Base-by-base conservation (phyloP, 2,329 filamentous ascomycete genomes). In the Monilinia vaccinii-corymbosi region DNA sequence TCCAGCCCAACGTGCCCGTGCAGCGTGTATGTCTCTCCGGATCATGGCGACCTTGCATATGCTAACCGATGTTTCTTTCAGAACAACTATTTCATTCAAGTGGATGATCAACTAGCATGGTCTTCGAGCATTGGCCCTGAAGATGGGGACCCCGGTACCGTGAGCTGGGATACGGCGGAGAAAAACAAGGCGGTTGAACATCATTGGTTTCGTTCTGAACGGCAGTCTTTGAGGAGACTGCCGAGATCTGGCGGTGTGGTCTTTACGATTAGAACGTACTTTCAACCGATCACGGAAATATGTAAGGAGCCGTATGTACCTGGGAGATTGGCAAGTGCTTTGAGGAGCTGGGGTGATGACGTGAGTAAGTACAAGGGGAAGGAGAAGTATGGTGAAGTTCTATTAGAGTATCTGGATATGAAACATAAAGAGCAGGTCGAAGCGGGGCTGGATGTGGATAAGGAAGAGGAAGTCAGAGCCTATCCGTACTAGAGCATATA, bases 31-130 rank as follows among this genome's bases (percentile, higher is more conserved):
- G 70, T 66, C 40, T 55, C 59, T 45, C 42, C 46, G 56, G 23
- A 55, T 56, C 18, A 36, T 50, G 59, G 45, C n/a, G 58, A 58
- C 32, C 3, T 60, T 60, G 47, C 56, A 62, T 49, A 48, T 25
- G 36, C 63, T 67, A 28, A 68, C 61, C 48, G 21, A 44, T 45
- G 45, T 34, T 25, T 79, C 78, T 38, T 25, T 79, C 78, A 89
- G 61, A 90, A 92, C 71, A 93, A 94, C 71, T 95, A 94, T 74
- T 95, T 95, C 75, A 81, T 95, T 64, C 90, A 95, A 74, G 89
- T 94, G 1, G 90, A 95, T 69, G 88, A 91, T 60, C 74, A 80
- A 6, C 76, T 96, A 1, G 77, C 87, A 0, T 95, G 90, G 90
- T 89, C 85, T 61, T 75, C 78, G 68, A 89, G 84, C 67, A 92